A percentile compares a stretch with the other conserved stretches of the same genome.
These are phyloP conservation scores for Pneumocystis carinii DNA, from an alignment of 1,139 yeast genomes.

Conservation along the genomic window DNA sequence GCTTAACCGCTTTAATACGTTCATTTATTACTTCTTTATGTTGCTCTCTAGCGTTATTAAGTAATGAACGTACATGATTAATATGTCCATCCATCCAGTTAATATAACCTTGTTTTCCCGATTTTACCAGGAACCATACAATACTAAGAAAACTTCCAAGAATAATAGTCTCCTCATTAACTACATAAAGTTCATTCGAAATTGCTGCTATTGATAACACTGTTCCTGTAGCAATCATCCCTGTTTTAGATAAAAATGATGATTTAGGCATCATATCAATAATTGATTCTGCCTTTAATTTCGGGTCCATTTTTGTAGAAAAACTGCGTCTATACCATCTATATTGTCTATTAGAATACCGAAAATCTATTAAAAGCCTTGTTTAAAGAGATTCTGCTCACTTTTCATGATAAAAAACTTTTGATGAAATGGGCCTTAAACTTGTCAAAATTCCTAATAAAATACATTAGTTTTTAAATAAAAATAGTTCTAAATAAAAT, in stretches of 20 bases:
- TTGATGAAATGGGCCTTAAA: not conserved
- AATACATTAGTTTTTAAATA: not conserved
- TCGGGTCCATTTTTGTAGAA: slow-evolving; percentile 42
- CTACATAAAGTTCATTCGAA: slow-evolving; percentile 79
- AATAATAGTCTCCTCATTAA: slow-evolving; percentile 87
- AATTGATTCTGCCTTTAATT: slow-evolving; percentile 78
- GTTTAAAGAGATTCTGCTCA: not conserved
- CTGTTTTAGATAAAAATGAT: slow-evolving; percentile 78
- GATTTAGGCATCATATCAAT: slow-evolving; percentile 89
- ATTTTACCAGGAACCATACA: slow-evolving; percentile 62
- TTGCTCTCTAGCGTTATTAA: slow-evolving; percentile 76
- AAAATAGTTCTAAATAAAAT: not conserved
- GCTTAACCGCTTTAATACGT: slow-evolving; percentile 76
- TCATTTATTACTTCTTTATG: slow-evolving; percentile 86
- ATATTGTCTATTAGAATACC: not conserved
- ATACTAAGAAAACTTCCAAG: slow-evolving; percentile 68
- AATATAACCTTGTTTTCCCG: slow-evolving; percentile 85
- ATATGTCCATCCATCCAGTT: slow-evolving; percentile 91
- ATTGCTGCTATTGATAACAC: slow-evolving; percentile 91
- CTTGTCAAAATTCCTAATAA: not conserved
- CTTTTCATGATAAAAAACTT: not conserved
- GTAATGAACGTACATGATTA: slow-evolving; percentile 61
- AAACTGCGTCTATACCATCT: not conserved
- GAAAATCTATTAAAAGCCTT: not conserved
- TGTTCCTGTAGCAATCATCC: slow-evolving; percentile 83